A percentile compares a stretch with the other conserved stretches of the same genome.
These are phyloP conservation scores for Clitopilus passeckerianus DNA, from an alignment of 768 basidiomycete species.

Conservation along the genomic window DNA sequence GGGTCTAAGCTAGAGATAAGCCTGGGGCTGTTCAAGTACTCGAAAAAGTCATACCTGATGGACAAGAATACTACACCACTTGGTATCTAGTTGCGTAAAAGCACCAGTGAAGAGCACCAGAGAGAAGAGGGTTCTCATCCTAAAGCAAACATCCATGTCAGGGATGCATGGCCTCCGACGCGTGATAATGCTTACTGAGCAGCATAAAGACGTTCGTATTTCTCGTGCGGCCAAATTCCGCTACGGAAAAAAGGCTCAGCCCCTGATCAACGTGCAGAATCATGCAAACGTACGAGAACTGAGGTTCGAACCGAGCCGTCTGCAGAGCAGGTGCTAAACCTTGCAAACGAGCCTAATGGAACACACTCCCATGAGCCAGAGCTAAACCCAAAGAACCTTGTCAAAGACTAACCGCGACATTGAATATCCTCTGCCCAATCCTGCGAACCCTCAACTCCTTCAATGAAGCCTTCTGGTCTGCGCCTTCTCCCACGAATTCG, in stretches of 20 bases:
- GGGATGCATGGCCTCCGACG: not conserved
- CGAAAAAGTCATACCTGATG: slow-evolving; percentile 24
- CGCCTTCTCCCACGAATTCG: slow-evolving; percentile 14
- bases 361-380: not conserved
- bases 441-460: slow-evolving; percentile 34
- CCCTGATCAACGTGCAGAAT: not conserved
- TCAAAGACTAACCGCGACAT: slow-evolving; percentile 25
- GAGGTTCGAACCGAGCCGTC: slow-evolving; percentile 36
- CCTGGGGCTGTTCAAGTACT: not conserved
- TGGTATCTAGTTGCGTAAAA: slow-evolving; percentile 33
- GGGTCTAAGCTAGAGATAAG: slow-evolving; percentile 23
- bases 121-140: slow-evolving; percentile 24
- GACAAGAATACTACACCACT: slow-evolving; percentile 39
- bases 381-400: not conserved
- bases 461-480: slow-evolving; percentile 20
- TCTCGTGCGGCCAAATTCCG: slow-evolving; percentile 35
- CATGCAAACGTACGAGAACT: slow-evolving; percentile 27
- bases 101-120: slow-evolving; percentile 32
- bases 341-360: slow-evolving; percentile 29
- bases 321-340: slow-evolving; percentile 28
- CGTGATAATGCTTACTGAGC: slow-evolving; percentile 22
- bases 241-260: slow-evolving; percentile 13
- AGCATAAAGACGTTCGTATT: slow-evolving; percentile 26
- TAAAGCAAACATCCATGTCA: not conserved
- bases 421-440: slow-evolving; percentile 27